Evolutionary conservation across 768 basidiomycete genomes (phyloP), one percentile per base, ranked within the genome.

Genomic region (Boletus insuetus): DNA sequence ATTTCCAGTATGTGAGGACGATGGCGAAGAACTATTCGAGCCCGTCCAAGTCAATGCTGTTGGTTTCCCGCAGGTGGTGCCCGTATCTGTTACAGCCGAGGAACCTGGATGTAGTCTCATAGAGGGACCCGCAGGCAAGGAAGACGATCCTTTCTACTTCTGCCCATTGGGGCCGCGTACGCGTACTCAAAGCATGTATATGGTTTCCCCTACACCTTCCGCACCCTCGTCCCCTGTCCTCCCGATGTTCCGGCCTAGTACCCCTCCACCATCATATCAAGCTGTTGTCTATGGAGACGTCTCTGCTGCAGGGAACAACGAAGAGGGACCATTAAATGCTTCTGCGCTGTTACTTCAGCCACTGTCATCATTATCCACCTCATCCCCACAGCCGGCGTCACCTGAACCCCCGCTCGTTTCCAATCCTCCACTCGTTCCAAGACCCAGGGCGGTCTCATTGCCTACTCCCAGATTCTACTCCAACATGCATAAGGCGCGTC

Each of bases 21-120:
- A 71, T 40, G 49, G 42, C 26, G 71, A 73, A 10, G 78, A 78
- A 51, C 73, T 73, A 51, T 67, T 65, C 31, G 58, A 66, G 29
- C 29, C 56, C 22, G 46, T 39, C 24, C 44, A 56, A 7, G 52
- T 4, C 19, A 48, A 37, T 49, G 58, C 55, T 10, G 45, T 72
- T 43, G 61, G 58, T 48, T 71, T 69, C 41, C 69, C 66, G 5
- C 62, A 58, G 35, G 39, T 35, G 7, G 54, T 53, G 2, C 52
- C 49, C 46, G 31, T 22, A 10, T 2, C 34, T 22, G 46, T 53
- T 45, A 40, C 55, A 20, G n/a, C 38, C 8, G 35, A 58, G 13
- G 53, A 52, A 19, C 10, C 49, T 10, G 56, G 43, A 5, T 29
- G 29, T 38, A 45, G 24, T 37, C 43, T 37, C 19, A 22, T 40